phyloP scores from a whole-genome alignment of 169 alveolate species.

The Eimeria acervulina region DNA sequence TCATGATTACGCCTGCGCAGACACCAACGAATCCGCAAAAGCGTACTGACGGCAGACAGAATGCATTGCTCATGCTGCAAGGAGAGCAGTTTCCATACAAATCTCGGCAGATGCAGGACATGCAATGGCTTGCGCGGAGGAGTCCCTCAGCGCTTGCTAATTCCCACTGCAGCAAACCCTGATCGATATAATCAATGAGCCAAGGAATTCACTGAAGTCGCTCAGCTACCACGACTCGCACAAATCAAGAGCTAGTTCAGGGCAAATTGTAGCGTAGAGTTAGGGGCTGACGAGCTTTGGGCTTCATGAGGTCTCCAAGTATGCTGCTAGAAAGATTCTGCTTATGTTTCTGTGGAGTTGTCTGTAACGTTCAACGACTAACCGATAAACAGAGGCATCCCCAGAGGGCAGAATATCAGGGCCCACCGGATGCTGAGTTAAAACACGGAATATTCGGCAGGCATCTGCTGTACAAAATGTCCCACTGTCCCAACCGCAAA shows the following conservation, averaged over 20 bases:
- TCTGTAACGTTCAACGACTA: neutral
- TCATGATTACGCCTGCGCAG: constrained; percentile 73
- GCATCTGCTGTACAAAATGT: neutral
- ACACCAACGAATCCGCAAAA: neutral
- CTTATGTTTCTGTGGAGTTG: neutral
- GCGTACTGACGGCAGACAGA: neutral
- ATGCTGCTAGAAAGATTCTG: neutral
- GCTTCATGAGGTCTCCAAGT: neutral
- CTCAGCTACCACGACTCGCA: neutral
- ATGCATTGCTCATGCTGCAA: neutral
- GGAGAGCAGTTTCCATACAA: neutral
- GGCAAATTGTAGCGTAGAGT: neutral
- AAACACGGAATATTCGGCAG: constrained; percentile 40
- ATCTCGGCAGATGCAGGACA: neutral
- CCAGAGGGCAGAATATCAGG: constrained; percentile 67
- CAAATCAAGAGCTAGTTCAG: neutral
- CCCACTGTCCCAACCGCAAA: neutral
- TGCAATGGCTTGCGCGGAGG: neutral
- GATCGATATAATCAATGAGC: neutral
- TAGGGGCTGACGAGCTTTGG: neutral
- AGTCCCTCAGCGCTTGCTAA: neutral
- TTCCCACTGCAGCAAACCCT: neutral
- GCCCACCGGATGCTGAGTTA: constrained; percentile 76
- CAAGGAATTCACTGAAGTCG: neutral
- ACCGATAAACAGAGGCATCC: constrained; percentile 75